Percentiles rank a stretch among this genome's conserved stretches.
phyloP scores from a whole-genome alignment of 2,329 filamentous ascomycete genomes.

The Fusarium albosuccineum region DNA sequence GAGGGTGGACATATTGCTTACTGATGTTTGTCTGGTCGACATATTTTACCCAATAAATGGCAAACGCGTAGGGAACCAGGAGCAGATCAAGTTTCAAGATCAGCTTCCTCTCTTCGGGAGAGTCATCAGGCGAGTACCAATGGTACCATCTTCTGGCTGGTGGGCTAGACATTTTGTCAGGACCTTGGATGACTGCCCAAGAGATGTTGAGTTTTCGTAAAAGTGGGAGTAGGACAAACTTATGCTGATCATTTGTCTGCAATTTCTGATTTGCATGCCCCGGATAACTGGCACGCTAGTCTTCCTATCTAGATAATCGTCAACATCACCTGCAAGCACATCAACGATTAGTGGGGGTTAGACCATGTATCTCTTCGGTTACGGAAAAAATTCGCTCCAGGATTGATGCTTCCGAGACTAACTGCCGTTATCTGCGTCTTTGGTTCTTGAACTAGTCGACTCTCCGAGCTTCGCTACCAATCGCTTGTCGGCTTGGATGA shows the following conservation, averaged over 20 bases:
- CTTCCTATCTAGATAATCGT: slow-evolving; percentile 2
- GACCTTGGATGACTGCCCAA: neutral
- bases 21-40: slow-evolving; percentile 40
- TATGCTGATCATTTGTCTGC: neutral
- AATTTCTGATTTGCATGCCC: neutral
- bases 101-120: slow-evolving; percentile 50
- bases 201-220: neutral
- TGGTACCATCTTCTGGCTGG: slow-evolving; percentile 44
- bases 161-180: slow-evolving; percentile 19
- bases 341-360: slow-evolving; percentile 12
- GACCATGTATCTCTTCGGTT: neutral
- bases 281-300: neutral
- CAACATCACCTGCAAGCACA: slow-evolving; percentile 15
- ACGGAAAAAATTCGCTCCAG: neutral
- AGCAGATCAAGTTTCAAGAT: slow-evolving; percentile 69
- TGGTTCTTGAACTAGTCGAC: neutral
- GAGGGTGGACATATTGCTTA: neutral
- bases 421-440: neutral
- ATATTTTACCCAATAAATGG: slow-evolving; percentile 38
- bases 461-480: slow-evolving; percentile 3
- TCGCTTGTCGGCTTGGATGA: slow-evolving; percentile 6
- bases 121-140: slow-evolving; percentile 65
- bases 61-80: slow-evolving; percentile 63
- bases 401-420: slow-evolving; percentile 1
- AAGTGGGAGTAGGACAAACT: neutral